A percentile compares a stretch with the other conserved stretches of the same genome.
Evolutionary conservation across 73 alveolate genomes (phyloP).

Genomic region (Tetrahymena thermophila): DNA sequence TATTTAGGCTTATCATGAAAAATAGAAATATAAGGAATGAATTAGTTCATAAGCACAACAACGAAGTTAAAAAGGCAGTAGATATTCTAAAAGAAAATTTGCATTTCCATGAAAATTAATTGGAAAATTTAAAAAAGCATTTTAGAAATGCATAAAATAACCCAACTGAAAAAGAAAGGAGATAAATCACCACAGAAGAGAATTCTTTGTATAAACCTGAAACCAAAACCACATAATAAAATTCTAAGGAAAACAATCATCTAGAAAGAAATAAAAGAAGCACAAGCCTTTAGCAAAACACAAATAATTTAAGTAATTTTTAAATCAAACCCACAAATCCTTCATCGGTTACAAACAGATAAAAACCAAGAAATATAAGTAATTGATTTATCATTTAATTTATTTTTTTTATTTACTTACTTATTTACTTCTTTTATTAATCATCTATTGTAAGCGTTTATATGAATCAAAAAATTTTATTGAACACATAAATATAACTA

Average conservation of each 20-base stretch:
- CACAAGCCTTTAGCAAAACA: neutral
- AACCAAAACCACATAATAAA: neutral
- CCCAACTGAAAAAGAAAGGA: neutral
- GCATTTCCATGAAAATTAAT: slow-evolving; percentile 9
- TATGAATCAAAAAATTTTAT: too few relatives aligned
- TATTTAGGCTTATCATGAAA: slow-evolving; percentile 48
- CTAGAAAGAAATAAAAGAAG: neutral
- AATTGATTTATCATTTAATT: neutral
- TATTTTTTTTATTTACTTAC: too few relatives aligned
- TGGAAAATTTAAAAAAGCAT: slow-evolving; percentile 10
- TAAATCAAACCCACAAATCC: neutral
- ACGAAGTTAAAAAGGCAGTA: slow-evolving; percentile 60
- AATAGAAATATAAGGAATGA: slow-evolving; percentile 57
- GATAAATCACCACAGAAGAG: neutral
- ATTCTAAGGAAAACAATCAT: neutral
- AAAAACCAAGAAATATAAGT: neutral
- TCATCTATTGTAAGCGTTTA: too few relatives aligned
- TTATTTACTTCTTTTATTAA: neutral
- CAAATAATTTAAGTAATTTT: neutral
- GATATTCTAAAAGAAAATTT: slow-evolving; percentile 44
- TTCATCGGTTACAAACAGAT: neutral
- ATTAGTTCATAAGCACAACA: slow-evolving; percentile 49
- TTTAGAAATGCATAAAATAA: neutral
- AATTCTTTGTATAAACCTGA: neutral
- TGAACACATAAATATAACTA: neutral